Conservation (phyloP, 2,329 filamentous ascomycete genomes). For the Leptographium wingfieldii region DNA sequence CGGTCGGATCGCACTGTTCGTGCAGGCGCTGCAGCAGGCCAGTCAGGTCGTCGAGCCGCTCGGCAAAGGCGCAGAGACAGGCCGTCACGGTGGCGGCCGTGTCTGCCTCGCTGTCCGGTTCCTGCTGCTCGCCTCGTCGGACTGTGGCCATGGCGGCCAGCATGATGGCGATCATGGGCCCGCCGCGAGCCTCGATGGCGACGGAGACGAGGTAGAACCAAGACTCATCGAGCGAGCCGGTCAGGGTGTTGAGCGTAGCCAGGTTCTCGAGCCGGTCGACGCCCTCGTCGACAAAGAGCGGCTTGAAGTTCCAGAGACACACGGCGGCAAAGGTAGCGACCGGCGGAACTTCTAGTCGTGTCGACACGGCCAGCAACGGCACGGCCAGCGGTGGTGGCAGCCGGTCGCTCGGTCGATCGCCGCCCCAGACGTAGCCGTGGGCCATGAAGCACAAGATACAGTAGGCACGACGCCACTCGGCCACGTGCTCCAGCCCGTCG, state of each 20-base stretch:
- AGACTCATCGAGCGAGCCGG: conserved; percentile 87
- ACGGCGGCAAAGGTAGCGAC: conserved; percentile 90
- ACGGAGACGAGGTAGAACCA: conserved; percentile 98
- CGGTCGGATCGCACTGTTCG: conserved; percentile 83
- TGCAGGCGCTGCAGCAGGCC: conserved; percentile 77
- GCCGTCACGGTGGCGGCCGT: conserved; percentile 61
- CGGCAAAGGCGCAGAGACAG: conserved; percentile 71
- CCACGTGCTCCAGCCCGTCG: conserved; percentile 63
- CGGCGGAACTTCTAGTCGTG: conserved; percentile 71
- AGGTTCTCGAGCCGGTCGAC: conserved; percentile 80
- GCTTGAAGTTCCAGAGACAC: conserved; percentile 94
- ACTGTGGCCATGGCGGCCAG: conserved; percentile 74
- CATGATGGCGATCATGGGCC: conserved; percentile 79
- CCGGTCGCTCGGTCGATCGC: conserved; percentile 61
- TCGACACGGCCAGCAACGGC: conserved; percentile 66
- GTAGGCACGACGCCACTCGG: conserved; percentile 92
- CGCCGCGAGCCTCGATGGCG: conserved; percentile 86
- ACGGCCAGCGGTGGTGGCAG: conserved; percentile 73
- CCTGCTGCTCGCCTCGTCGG: conserved; percentile 27
- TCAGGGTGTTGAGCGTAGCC: conserved; percentile 78
- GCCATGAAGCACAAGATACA: conserved; percentile 80
- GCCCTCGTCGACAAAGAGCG: conserved; percentile 70
- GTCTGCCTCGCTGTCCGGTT: conserved; percentile 17
- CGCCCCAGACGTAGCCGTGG: conserved; percentile 94
- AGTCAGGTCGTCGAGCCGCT: conserved; percentile 76